Base-by-base conservation (phyloP, 805 yeast species). In the Tanozyma kutaoensis region DNA sequence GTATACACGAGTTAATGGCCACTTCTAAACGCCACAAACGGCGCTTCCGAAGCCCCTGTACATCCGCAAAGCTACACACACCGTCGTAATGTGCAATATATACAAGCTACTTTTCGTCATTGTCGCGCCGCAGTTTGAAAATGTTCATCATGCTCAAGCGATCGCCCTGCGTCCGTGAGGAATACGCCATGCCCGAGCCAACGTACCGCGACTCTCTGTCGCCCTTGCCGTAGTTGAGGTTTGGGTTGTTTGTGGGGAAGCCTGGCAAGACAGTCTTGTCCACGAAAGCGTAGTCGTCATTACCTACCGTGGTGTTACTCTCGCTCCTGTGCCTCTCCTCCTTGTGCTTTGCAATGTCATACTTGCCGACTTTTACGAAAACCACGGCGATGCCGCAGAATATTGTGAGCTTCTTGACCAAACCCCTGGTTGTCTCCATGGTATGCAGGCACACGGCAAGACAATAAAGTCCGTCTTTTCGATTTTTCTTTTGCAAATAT, bases 181-280 rank as follows among this genome's bases (percentile, higher is more conserved):
- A 46, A 30, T 73, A 74, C 25, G 80, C 66, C 29, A 55, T 55
- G 1, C 82, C 81, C 1, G 76, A 61, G 4, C 85, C 88, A 38
- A 75, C 80, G 42, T 64, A 79, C 39, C 66, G 72, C 28, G 76
- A 69, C 35, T 72, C 71, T 34, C 85, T 53, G 24, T 50, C 40
- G 14, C 50, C 53, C 14, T 40, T 42, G 2, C 52, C 55, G 11
- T 52, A 45, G 24, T 46, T 51, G 8, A 50, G 43, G 9, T 40
- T 39, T 5, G 57, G 55, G 28, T 50, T 45, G 29, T 46, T 39
- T 12, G 32, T 28, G 4, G 76, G 76, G 28, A 70, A 62, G 1
- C 80, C 80, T 1, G 78, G 79, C 35, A 62, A 62, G 24, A 48
- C 48, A 2, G 67, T 30, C 4, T 33, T 34, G 15, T 34, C 28